Base-by-base conservation (phyloP, 2,329 filamentous ascomycete genomes). In the Phyllosticta citrichinensis region DNA sequence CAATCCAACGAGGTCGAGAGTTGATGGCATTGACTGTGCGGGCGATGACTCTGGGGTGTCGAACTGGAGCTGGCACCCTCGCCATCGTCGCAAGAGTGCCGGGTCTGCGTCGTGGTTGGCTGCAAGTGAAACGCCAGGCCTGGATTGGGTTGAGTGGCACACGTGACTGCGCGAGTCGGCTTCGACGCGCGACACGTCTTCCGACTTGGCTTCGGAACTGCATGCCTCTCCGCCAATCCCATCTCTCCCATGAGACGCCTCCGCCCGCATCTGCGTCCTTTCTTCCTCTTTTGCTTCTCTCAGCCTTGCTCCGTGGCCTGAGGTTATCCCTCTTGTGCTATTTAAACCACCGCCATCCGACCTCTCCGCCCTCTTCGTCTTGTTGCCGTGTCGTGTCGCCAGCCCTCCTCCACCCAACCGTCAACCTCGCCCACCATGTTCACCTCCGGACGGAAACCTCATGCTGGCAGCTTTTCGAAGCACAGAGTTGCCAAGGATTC, bases 401-500 rank as follows among this genome's bases (percentile, higher is more conserved):
- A 17, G 40, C 17, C 40, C 14, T n/a, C 33, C 11, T n/a, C 33
- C 11, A 40, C 33, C 6, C 33, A 40, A 14, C 33, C 11, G 6
- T 47, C 14, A 19, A 47, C 40, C 40, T n/a, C n/a, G 40, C 40
- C 40, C 14, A 71, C 64, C 64, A 74, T 74, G 72, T 73, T 74
- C 61, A 69, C 69, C 67, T 71, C 69, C 64, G 62, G 63, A 67
- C 69, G 66, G 65, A 47, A 47, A 47, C 40, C 40, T 14, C 69
- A 58, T 67, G 66, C 70, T 51, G 69, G 69, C 30, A 74, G 70
- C 67, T 70, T 75, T 65, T 74, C 72, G 25, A 73, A 74, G 66
- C 68, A 73, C 64, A 69, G 73, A 62, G 69, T 72, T 60, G 70
- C 67, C 68, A 74, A 74, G 63, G 71, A 71, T 9, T 73, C 72